Conservation (phyloP, 2,329 filamentous ascomycete genomes). For the Clonostachys rhizophaga region DNA sequence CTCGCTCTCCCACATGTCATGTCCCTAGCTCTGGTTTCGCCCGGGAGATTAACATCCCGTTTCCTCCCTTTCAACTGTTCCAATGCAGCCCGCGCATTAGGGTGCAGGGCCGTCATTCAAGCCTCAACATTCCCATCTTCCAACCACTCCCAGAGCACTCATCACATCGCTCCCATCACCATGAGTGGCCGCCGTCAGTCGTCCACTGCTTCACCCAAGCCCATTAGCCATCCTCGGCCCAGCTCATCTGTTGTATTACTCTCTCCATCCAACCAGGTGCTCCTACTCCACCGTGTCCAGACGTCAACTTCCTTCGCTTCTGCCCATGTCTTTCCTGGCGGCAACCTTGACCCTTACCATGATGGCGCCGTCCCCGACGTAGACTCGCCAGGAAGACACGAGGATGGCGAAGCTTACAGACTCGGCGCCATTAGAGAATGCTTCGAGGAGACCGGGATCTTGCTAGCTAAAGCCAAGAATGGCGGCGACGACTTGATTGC, state of each 20-base stretch:
- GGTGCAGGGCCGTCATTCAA: no score
- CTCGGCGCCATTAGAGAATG: conserved; percentile 83
- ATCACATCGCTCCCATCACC: not conserved
- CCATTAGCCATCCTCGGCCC: conserved; percentile 40
- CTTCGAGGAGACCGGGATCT: conserved; percentile 90
- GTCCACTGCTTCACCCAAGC: not conserved
- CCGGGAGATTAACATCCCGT: no score
- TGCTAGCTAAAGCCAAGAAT: conserved; percentile 59
- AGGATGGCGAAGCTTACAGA: conserved; percentile 71
- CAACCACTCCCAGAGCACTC: not conserved
- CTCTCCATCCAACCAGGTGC: conserved; percentile 80
- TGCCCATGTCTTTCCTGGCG: conserved; percentile 93
- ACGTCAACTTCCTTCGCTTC: conserved; percentile 82
- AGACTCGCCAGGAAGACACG: conserved; percentile 53
- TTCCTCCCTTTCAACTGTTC: no score
- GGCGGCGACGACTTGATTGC: conserved; percentile 53
- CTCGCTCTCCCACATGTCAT: no score
- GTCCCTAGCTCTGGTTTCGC: no score
- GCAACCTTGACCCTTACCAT: conserved; percentile 72
- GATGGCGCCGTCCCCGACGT: conserved; percentile 55
- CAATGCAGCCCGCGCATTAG: no score
- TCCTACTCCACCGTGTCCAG: conserved; percentile 81
- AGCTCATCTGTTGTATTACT: conserved; percentile 79
- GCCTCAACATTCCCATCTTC: no score
- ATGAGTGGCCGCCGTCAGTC: conserved; percentile 3